Base-by-base conservation (phyloP, 371 early-diverging fungal species). In the Sporodiniella umbellata region DNA sequence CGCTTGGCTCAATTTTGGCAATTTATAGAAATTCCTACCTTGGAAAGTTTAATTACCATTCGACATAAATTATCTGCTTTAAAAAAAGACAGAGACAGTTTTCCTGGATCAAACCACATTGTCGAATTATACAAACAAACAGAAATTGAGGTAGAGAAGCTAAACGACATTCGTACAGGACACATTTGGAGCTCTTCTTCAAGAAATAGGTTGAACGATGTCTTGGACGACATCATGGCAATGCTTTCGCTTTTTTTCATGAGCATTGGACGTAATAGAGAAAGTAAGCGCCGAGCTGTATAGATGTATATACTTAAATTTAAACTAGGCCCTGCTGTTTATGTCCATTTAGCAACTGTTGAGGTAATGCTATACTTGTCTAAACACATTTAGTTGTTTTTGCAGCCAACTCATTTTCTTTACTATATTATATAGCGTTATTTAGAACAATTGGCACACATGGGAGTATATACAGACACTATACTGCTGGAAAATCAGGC, bases 161-260 rank as follows among this genome's bases (percentile, higher is more conserved):
- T 89, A 19, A 70, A 78, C 33, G 67, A 68, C 8, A 60, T 82
- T 28, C 75, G 87, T 11, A 56, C 59, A 4, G 66, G 64, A 21
- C 60, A 70, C 35, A 48, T 74, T 33, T 68, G 69, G 75, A 64
- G 61, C 26, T 19, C 66, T 11, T 43, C 53, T 35, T 48, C 43
- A 6, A 79, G 78, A 39, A 90, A 87, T 62, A 70, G 86, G 42
- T 70, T 87, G 12, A 86, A 90, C 52, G 80, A 79, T 50, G 84
- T 88, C 17, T 60, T 90, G n/a, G 89, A 90, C 50, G 89, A 88
- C 39, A 84, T 86, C 51, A 88, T 85, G 79, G 85, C 87, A 33
- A 68, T 90, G 35, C 72, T 90, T 19, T 87, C 88, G 8, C 64
- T 90, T 44, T 90, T 88, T 56, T 90, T 84, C 54, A 80, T 90